Evolutionary conservation across 164 flowering plant species (phyloP), one percentile per base, ranked within the genome.

Genomic region (Vitis riparia): DNA sequence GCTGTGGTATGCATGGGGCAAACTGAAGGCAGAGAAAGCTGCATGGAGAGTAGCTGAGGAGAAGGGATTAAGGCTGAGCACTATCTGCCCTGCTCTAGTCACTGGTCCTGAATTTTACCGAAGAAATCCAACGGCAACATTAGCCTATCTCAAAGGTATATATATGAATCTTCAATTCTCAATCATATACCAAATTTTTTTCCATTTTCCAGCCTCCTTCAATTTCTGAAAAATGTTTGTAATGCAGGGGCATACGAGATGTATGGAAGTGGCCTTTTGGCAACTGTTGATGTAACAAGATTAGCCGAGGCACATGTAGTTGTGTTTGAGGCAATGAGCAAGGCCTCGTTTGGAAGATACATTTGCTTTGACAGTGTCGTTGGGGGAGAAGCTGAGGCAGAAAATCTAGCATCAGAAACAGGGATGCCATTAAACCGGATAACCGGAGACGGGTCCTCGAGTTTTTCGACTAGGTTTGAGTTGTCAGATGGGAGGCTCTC

Each of bases 1-100:
- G 97, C 83, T 92, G 0, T 92, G 97, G 97, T 84, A 79, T 73
- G 97, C 97, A 0, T 64, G 88, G 80, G 97, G 93, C 0, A 92
- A 92, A 80, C 80, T 86, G 12, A 83, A 70, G 74, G 90, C 97
- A 10, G 97, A 92, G 79, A 87, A 81, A 60, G 82, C 78, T n/a
- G 94, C 94, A 5, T 92, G 94, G 94, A 79, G 76, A 56, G 62
- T 84, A 67, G 91, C 94, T 0, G 65, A 73, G 57, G 84, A 79
- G n/a, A 74, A 56, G 5, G 81, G 84, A 1, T n/a, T 92, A n/a
- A 89, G 84, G 32, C 78, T 92, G 12, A 71, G 83, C 17, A 80
- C 89, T 59, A 82, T 92, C 16, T 90, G 94, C 74, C 82, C 93
- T 1, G 97, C 77, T 15, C 90, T 92, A 55, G 70, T 92, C 37